A percentile compares a stretch with the other conserved stretches of the same genome.
These are phyloP conservation scores for Fusarium citri DNA, from an alignment of 2,329 filamentous ascomycete species.

Conservation along the genomic window DNA sequence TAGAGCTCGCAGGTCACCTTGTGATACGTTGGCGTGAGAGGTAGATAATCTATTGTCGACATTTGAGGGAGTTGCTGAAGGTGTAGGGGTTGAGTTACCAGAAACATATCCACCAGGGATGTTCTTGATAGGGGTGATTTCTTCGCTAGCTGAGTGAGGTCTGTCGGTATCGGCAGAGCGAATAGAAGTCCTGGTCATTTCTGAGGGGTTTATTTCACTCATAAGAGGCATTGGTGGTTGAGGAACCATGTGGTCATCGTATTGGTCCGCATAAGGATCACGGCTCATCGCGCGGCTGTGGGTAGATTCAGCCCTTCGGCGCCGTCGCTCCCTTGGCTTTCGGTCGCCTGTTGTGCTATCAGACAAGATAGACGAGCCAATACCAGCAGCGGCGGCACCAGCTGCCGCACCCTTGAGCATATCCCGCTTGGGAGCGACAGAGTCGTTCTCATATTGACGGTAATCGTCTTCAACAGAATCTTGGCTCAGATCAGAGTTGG, in stretches of 20 bases:
- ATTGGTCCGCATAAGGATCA: conserved; percentile 61
- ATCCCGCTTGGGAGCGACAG: conserved; percentile 60
- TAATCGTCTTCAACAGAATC: conserved; percentile 58
- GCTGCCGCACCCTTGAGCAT: conserved; percentile 59
- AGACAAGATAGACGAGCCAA: conserved; percentile 50
- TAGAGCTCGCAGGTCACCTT: conserved; percentile 67
- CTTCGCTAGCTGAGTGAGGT: conserved; percentile 75
- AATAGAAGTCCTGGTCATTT: conserved; percentile 88
- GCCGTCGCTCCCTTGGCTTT: conserved; percentile 63
- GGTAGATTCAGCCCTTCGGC: conserved; percentile 63
- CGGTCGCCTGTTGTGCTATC: conserved; percentile 61
- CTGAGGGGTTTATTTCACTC: conserved; percentile 87
- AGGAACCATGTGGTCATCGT: conserved; percentile 68
- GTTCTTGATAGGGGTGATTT: conserved; percentile 70
- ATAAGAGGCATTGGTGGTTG: conserved; percentile 85
- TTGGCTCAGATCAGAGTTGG: conserved; percentile 61
- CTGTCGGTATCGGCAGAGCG: conserved; percentile 82
- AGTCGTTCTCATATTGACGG: conserved; percentile 52
- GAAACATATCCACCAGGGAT: conserved; percentile 72
- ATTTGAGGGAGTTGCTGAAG: conserved; percentile 65
- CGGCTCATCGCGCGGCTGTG: conserved; percentile 58
- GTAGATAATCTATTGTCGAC: conserved; percentile 73
- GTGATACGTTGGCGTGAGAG: conserved; percentile 73
- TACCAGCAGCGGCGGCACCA: conserved; percentile 58
- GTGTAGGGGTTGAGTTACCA: conserved; percentile 71